Evolutionary conservation across 495 filamentous ascomycete genomes (phyloP), one percentile per base, ranked within the genome.

Genomic region (Tricharina praecox): DNA sequence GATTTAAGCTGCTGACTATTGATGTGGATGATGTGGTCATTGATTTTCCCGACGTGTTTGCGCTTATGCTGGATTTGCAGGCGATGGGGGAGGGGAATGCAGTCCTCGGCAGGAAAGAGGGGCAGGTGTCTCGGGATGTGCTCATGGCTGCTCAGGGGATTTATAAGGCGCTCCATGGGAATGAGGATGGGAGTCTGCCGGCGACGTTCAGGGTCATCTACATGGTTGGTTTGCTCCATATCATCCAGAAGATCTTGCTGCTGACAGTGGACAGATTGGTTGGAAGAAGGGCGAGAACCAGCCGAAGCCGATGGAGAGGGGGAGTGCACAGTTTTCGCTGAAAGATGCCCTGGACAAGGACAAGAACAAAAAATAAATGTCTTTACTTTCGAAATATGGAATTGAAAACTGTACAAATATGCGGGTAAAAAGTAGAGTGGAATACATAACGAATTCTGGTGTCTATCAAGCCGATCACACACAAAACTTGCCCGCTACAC

Each of bases 11-110:
- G 73, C 68, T 95, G 50, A 99, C 92, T 10, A 84, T 99, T 0
- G 92, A 99, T 56, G 82, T 96, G 18, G 92, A 96, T 64, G 92
- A 99, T 62, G 86, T 99, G 39, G 72, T 95, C 25, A 82, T 99
- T 9, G 85, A 93, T 60, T 99, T 83, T 60, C 92, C 92, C n/a
- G 75, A 87, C 66, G 79, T 74, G 0, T 93, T 93, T 66, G 77
- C 82, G 19, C 68, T 99, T 48, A 93, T 96, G 86, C 64, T 72
- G 58, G 92, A 99, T 63, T 62, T 99, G 49, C 86, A 94, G 63
- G 77, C 81, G 7, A 96, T 96, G 85, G 87, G 86, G 1, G 87
- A 95, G 68, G 77, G 71, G 43, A 95, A 87, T 64, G 86, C 85
- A 0, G 78, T 90, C 33, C 53, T 87, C 43, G 79, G 81, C n/a